phyloP scores from a whole-genome alignment of 208 protist genomes.

The Leishmania mexicana region DNA sequence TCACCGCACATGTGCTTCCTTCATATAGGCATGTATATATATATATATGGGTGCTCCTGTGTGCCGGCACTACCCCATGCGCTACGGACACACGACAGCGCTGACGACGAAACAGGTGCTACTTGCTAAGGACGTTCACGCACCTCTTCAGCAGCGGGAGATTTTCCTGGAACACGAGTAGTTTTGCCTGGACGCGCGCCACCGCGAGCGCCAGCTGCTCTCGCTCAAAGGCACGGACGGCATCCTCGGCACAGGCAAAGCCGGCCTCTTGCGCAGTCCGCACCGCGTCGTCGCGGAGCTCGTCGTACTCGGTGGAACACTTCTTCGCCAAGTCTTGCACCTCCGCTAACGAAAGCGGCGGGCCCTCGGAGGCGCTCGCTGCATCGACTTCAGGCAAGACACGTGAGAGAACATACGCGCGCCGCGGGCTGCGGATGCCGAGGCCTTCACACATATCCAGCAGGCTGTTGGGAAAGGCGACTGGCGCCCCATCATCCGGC shows the following conservation, averaged over 20 bases:
- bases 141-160: conserved; percentile 40
- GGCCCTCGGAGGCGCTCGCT: conserved; percentile 4
- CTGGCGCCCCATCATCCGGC: background rate
- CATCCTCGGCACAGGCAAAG: conserved; percentile 17
- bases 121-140: conserved; percentile 36
- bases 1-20: background rate
- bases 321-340: conserved; percentile 32
- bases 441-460: conserved; percentile 36
- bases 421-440: conserved; percentile 44
- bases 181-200: conserved; percentile 18
- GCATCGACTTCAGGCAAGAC: conserved; percentile 30
- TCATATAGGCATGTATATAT: too few species aligned
- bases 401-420: conserved; percentile 34
- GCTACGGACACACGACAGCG: background rate
- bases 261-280: conserved; percentile 10
- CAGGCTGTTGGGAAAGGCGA: background rate
- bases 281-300: conserved; percentile 9
- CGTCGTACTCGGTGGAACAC: conserved; percentile 38
- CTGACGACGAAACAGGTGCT: background rate
- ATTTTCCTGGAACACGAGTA: conserved; percentile 32
- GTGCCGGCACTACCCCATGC: background rate
- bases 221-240: conserved; percentile 27
- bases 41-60: background rate
- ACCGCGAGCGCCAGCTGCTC: conserved; percentile 31
- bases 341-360: conserved; percentile 21